A percentile compares a stretch with the other conserved stretches of the same genome.
Conservation (phyloP, 352 stramenopile species). For the Phytophthora megakarya region DNA sequence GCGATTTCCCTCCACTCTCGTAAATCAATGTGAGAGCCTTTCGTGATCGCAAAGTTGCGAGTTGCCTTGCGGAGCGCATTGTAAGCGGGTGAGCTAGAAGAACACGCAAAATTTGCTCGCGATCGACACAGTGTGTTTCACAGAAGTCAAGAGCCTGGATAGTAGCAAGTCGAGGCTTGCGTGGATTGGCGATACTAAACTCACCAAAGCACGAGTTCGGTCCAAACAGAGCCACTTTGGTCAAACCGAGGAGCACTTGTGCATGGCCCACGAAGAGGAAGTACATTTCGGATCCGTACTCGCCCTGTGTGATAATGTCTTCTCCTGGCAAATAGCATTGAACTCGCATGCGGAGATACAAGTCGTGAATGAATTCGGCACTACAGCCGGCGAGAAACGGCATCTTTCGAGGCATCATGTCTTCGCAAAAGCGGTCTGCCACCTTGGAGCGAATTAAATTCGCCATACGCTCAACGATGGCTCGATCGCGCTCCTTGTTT, state of each 20-base stretch:
- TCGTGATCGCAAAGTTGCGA: slow-evolving; percentile 51
- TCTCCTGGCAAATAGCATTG: slow-evolving; percentile 77
- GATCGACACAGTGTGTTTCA: slow-evolving; percentile 71
- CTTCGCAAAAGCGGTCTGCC: slow-evolving; percentile 69
- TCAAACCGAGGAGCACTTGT: slow-evolving; percentile 69
- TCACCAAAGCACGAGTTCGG: slow-evolving; percentile 82
- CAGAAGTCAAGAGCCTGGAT: slow-evolving; percentile 84
- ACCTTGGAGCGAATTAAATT: slow-evolving; percentile 74
- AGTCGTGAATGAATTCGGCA: slow-evolving; percentile 79
- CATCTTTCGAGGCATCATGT: slow-evolving; percentile 76
- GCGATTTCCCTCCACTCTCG: slow-evolving; percentile 59
- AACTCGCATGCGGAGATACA: slow-evolving; percentile 78
- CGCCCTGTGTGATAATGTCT: slow-evolving; percentile 79
- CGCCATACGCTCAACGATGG: slow-evolving; percentile 75
- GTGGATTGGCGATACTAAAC: slow-evolving; percentile 79
- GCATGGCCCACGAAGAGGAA: slow-evolving; percentile 82
- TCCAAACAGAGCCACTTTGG: slow-evolving; percentile 63
- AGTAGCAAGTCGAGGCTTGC: slow-evolving; percentile 67
- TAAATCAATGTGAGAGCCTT: slow-evolving; percentile 64
- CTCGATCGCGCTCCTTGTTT: slow-evolving; percentile 66
- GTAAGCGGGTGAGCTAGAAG: slow-evolving; percentile 63
- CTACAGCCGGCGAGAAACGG: slow-evolving; percentile 74
- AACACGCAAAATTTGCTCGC: slow-evolving; percentile 50
- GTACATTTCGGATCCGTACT: slow-evolving; percentile 83
- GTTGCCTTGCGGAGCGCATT: slow-evolving; percentile 61